These are phyloP conservation scores for Agaricus bisporus DNA, from an alignment of 768 basidiomycete species.

Conservation along the genomic window DNA sequence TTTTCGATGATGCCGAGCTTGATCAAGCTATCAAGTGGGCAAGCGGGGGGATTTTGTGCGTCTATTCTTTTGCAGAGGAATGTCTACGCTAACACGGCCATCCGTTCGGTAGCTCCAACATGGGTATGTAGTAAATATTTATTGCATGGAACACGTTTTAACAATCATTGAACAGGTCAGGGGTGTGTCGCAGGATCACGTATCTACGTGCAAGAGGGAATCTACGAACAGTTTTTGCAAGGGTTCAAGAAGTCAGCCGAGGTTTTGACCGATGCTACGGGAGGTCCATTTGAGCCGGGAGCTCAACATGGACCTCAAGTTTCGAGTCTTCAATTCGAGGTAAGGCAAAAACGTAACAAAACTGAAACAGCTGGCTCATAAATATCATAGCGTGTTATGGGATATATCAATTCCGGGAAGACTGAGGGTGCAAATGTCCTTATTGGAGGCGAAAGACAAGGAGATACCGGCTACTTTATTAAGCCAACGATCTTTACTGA, in stretches of 20 bases:
- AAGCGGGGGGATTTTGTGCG: constrained; percentile 64
- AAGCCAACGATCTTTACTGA: constrained; percentile 73
- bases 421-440: constrained; percentile 12
- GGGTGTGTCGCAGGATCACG: constrained; percentile 84
- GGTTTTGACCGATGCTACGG: constrained; percentile 42
- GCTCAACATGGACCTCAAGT: constrained; percentile 76
- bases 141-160: background rate
- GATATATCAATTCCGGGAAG: constrained; percentile 39
- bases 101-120: background rate
- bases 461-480: constrained; percentile 52
- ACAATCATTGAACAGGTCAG: constrained; percentile 35
- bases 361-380: background rate
- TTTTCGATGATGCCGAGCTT: constrained; percentile 61
- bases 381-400: too few relatives aligned
- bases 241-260: constrained; percentile 51
- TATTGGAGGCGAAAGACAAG: constrained; percentile 11
- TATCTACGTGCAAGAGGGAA: constrained; percentile 73
- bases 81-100: too few relatives aligned
- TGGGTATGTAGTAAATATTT: background rate
- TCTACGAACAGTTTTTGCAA: constrained; percentile 77
- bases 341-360: background rate
- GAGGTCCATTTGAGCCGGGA: constrained; percentile 57
- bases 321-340: constrained; percentile 56
- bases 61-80: constrained; percentile 6
- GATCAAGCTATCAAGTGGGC: constrained; percentile 66